A percentile compares a stretch with the other conserved stretches of the same genome.
These are phyloP conservation scores for Aureococcus anophagefferens DNA, from an alignment of 108 stramenopile species.

Conservation along the genomic window DNA sequence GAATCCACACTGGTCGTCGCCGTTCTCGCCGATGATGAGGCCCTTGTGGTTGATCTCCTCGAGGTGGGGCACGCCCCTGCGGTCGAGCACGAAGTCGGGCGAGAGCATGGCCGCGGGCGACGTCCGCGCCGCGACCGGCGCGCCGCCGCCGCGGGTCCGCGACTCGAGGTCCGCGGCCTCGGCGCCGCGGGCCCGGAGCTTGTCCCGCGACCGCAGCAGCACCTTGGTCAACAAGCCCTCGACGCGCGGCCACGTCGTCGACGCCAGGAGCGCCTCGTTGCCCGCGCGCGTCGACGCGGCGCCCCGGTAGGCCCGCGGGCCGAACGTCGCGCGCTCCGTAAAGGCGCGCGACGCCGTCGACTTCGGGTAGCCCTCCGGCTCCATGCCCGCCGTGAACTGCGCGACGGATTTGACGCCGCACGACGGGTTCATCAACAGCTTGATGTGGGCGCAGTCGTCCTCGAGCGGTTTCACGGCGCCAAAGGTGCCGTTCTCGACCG, in stretches of 20 bases:
- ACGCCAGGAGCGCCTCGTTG: too few relatives aligned
- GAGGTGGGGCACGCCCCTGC: background rate
- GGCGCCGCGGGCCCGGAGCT: background rate
- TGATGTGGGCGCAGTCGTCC: constrained; percentile 3
- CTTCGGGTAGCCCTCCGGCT: too few relatives aligned
- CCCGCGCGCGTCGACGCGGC: too few relatives aligned
- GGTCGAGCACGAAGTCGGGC: constrained; percentile 1
- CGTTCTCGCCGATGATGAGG: constrained; percentile 6
- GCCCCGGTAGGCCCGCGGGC: too few relatives aligned
- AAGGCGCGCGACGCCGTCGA: too few relatives aligned
- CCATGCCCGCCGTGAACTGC: too few relatives aligned
- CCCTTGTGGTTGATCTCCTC: constrained; percentile 12
- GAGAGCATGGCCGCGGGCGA: background rate
- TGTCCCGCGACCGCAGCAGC: background rate
- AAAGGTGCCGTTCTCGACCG: background rate
- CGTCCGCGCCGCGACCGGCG: too few relatives aligned
- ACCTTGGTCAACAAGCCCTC: background rate
- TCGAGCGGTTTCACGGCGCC: too few relatives aligned
- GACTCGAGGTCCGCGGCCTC: background rate
- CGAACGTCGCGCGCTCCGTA: too few relatives aligned
- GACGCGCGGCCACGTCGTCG: too few relatives aligned
- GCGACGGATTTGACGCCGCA: background rate
- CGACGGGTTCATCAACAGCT: background rate
- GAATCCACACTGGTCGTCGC: too few relatives aligned
- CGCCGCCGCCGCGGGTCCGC: too few relatives aligned